Percentiles rank a stretch among this genome's conserved stretches.
Evolutionary conservation across 2,329 filamentous ascomycete genomes (phyloP).

Genomic region (Knoxdaviesia capensis): DNA sequence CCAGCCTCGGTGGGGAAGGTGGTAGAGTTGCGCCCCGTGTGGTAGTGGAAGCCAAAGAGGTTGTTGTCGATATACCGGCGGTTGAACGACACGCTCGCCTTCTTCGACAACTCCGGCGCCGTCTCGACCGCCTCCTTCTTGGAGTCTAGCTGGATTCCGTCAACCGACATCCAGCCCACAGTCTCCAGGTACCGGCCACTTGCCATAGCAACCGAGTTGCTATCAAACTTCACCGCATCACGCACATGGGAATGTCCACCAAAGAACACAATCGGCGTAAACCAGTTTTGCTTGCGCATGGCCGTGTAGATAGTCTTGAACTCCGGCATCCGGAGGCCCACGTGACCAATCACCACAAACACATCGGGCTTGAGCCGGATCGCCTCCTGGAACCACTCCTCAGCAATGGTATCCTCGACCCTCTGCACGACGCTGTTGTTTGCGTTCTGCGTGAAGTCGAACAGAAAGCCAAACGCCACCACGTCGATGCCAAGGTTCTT

Average conservation of each 20-base stretch:
- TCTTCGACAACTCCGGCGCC: constrained; percentile 7
- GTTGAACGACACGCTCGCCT: constrained; percentile 35
- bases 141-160: constrained; percentile 29
- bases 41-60: constrained; percentile 62
- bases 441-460: constrained; percentile 77
- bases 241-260: constrained; percentile 81
- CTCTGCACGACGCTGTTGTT: constrained; percentile 76
- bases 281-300: constrained; percentile 57
- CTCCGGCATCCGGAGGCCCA: constrained; percentile 63
- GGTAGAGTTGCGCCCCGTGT: constrained; percentile 49
- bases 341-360: constrained; percentile 72
- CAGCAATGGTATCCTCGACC: constrained; percentile 61
- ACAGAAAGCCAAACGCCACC: constrained; percentile 82
- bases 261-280: constrained; percentile 78
- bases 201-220: constrained; percentile 57
- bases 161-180: constrained; percentile 78
- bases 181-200: constrained; percentile 91
- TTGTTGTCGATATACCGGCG: constrained; percentile 91
- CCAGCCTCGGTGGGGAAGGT: constrained; percentile 64
- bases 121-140: constrained; percentile 11
- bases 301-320: constrained; percentile 58
- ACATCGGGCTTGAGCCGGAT: constrained; percentile 72
- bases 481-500: constrained; percentile 73
- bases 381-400: constrained; percentile 75
- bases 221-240: constrained; percentile 64